These are phyloP conservation scores for Wickerhamiella infanticola DNA, from an alignment of 1,139 yeast genomes.

Conservation along the genomic window DNA sequence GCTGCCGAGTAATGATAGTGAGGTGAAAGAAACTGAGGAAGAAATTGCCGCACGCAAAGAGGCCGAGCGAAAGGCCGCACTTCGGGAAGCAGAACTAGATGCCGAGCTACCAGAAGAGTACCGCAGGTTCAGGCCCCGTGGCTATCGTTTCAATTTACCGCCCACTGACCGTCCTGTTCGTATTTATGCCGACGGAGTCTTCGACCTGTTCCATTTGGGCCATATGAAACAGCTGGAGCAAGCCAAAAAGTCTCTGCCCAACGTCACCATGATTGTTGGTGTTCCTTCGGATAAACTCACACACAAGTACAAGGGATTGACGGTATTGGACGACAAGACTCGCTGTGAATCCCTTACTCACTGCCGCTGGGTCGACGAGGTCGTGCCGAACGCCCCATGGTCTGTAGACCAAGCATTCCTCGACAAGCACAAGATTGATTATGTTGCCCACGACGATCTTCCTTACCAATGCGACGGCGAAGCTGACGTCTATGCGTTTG, in stretches of 20 bases:
- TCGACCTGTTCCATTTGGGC: slow-evolving; percentile 89
- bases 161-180: slow-evolving; percentile 78
- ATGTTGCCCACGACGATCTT: slow-evolving; percentile 93
- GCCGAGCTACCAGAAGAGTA: slow-evolving; percentile 33
- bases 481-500: slow-evolving; percentile 86
- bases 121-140: slow-evolving; percentile 25
- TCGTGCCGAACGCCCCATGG: slow-evolving; percentile 92
- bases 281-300: slow-evolving; percentile 83
- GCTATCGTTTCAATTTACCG: slow-evolving; percentile 52
- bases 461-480: slow-evolving; percentile 81
- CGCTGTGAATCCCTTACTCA: slow-evolving; percentile 78
- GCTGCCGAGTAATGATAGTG: neutral
- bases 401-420: slow-evolving; percentile 73
- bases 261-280: slow-evolving; percentile 76
- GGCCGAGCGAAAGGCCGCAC: slow-evolving; percentile 6
- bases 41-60: slow-evolving; percentile 8
- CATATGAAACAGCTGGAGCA: slow-evolving; percentile 97
- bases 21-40: slow-evolving; percentile 2
- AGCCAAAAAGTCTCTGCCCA: slow-evolving; percentile 82
- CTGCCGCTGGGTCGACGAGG: slow-evolving; percentile 97
- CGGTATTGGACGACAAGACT: slow-evolving; percentile 77
- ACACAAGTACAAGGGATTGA: slow-evolving; percentile 81
- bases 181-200: slow-evolving; percentile 93
- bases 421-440: slow-evolving; percentile 67
- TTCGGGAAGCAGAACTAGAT: slow-evolving; percentile 39